Percentiles rank a stretch among this genome's conserved stretches.
Conservation (phyloP, 805 yeast genomes). For the Cephaloascus albidus region DNA sequence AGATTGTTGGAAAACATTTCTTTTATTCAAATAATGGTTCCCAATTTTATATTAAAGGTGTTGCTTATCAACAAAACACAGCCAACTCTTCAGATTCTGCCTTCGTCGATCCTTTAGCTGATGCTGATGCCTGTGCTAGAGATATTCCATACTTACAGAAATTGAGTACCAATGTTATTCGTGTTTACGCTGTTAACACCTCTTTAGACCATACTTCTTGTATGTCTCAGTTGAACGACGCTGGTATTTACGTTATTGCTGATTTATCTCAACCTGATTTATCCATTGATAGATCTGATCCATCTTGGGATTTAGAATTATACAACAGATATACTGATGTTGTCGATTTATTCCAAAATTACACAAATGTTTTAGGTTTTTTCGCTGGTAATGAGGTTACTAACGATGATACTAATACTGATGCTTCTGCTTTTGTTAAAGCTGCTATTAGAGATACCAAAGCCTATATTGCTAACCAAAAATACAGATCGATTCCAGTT, state of each 20-base stretch:
- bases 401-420: constrained; percentile 55
- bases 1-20: constrained; percentile 70
- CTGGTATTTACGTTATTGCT: constrained; percentile 75
- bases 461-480: constrained; percentile 47
- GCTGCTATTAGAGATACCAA: constrained; percentile 78
- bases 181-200: constrained; percentile 71
- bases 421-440: constrained; percentile 73
- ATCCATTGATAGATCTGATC: constrained; percentile 54
- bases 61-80: constrained; percentile 72
- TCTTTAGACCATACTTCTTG: constrained; percentile 57
- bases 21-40: constrained; percentile 71
- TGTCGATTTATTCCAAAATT: constrained; percentile 58
- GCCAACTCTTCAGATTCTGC: constrained; percentile 33
- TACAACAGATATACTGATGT: constrained; percentile 61
- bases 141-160: constrained; percentile 63
- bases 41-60: constrained; percentile 69
- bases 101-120: constrained; percentile 67
- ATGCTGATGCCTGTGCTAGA: constrained; percentile 50
- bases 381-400: constrained; percentile 85
- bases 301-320: constrained; percentile 55
- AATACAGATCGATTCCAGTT: constrained; percentile 65
- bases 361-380: constrained; percentile 70
- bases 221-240: constrained; percentile 57
- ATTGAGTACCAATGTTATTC: constrained; percentile 57
- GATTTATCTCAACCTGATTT: constrained; percentile 62